phyloP scores from a whole-genome alignment of 2,329 filamentous ascomycete species.

The Tolypocladium inflatum region DNA sequence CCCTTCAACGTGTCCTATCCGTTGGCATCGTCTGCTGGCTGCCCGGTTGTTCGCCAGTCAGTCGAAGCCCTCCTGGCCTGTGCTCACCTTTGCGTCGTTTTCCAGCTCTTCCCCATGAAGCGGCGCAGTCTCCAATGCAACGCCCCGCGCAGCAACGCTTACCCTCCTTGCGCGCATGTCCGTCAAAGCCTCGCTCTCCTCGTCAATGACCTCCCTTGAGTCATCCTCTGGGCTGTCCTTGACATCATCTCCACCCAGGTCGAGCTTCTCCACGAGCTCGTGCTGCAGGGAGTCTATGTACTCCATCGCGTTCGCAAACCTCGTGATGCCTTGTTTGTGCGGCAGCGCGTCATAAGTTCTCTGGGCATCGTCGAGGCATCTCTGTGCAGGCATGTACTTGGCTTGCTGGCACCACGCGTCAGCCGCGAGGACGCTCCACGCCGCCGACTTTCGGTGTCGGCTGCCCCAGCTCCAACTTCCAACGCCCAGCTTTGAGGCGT shows the following conservation, averaged over 20 bases:
- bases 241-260: constrained; percentile 25
- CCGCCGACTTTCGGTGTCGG: constrained; percentile 72
- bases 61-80: constrained; percentile 33
- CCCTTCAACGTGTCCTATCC: neutral
- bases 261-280: constrained; percentile 37
- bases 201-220: constrained; percentile 33
- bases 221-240: constrained; percentile 30
- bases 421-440: constrained; percentile 78
- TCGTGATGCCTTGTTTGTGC: constrained; percentile 39
- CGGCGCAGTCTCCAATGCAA: constrained; percentile 41
- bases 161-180: constrained; percentile 43
- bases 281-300: constrained; percentile 44
- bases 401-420: constrained; percentile 74
- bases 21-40: neutral
- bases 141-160: constrained; percentile 40
- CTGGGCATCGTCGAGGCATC: constrained; percentile 62
- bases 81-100: constrained; percentile 10
- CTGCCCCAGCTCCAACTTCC: constrained; percentile 60
- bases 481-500: constrained; percentile 60
- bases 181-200: constrained; percentile 45
- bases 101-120: constrained; percentile 22
- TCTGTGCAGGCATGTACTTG: constrained; percentile 69
- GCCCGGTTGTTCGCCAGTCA: constrained; percentile 12
- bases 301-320: constrained; percentile 39
- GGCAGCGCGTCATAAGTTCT: constrained; percentile 42